Evolutionary conservation across 2,329 filamentous ascomycete species (phyloP).

Genomic region (Xylariaceae sp.): DNA sequence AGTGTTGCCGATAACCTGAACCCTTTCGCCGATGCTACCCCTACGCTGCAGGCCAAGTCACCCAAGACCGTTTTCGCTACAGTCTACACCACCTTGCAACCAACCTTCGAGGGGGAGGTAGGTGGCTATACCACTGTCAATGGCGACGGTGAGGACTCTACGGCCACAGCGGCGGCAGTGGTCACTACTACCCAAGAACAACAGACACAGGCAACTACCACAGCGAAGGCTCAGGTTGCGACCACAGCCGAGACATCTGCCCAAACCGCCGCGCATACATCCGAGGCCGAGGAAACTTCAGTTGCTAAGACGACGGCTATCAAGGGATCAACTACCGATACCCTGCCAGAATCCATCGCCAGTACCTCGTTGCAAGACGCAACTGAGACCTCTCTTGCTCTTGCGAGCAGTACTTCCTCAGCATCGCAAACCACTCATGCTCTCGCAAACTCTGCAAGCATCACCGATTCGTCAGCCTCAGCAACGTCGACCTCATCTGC

Average conservation of each 20-base stretch:
- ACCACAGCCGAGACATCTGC: constrained; percentile 3
- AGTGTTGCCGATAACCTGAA: constrained; percentile 10
- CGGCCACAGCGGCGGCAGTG: neutral
- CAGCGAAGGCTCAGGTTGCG: constrained; percentile 5
- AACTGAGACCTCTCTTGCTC: constrained; percentile 19
- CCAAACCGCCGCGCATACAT: neutral
- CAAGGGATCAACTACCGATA: neutral
- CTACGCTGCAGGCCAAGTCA: constrained; percentile 13
- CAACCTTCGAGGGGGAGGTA: constrained; percentile 38
- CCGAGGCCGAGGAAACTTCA: constrained; percentile 8
- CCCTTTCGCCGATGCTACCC: constrained; percentile 15
- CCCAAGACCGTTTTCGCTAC: constrained; percentile 30
- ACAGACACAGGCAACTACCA: constrained; percentile 1
- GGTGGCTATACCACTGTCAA: constrained; percentile 37
- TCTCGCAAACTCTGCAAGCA: constrained; percentile 8
- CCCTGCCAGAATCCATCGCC: neutral
- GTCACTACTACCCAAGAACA: neutral
- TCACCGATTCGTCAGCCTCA: constrained; percentile 13
- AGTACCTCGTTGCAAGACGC: constrained; percentile 5
- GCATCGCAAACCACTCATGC: constrained; percentile 10
- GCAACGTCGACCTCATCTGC: constrained; percentile 18
- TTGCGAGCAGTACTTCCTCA: neutral
- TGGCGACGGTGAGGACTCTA: constrained; percentile 16
- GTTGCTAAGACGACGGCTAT: constrained; percentile 1
- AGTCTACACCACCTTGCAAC: constrained; percentile 37